These are phyloP conservation scores for Phytophthora tentaculata DNA, from an alignment of 352 stramenopile species.

Conservation along the genomic window DNA sequence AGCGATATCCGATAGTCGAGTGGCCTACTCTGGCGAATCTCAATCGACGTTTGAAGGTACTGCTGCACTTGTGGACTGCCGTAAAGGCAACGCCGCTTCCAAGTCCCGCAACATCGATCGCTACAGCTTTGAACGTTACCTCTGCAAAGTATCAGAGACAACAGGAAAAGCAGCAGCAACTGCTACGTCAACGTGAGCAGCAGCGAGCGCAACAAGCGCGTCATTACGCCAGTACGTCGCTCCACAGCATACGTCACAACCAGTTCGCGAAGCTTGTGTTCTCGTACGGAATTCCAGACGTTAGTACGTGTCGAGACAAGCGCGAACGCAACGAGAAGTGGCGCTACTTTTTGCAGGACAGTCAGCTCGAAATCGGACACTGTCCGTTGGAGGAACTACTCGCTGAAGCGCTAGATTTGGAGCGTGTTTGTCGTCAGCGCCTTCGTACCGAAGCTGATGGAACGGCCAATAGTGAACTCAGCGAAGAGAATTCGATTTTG, in stretches of 20 bases:
- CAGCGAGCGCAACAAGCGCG: slow-evolving; percentile 30
- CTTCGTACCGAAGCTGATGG: slow-evolving; percentile 16
- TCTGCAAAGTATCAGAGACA: slow-evolving; percentile 23
- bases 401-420: slow-evolving; percentile 64
- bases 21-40: slow-evolving; percentile 65
- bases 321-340: slow-evolving; percentile 73
- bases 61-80: slow-evolving; percentile 59
- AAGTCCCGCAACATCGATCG: slow-evolving; percentile 7
- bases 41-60: slow-evolving; percentile 56
- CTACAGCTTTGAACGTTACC: slow-evolving; percentile 12
- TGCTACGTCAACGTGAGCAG: slow-evolving; percentile 27
- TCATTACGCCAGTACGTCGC: slow-evolving; percentile 24
- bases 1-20: slow-evolving; percentile 11
- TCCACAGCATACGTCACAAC: slow-evolving; percentile 48
- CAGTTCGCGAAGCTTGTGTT: slow-evolving; percentile 85
- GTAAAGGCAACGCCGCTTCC: slow-evolving; percentile 20
- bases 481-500: slow-evolving; percentile 60
- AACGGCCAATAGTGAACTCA: slow-evolving; percentile 12
- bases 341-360: slow-evolving; percentile 78
- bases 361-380: slow-evolving; percentile 43
- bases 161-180: slow-evolving; percentile 26
- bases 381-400: slow-evolving; percentile 56
- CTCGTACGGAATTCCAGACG: slow-evolving; percentile 78
- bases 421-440: slow-evolving; percentile 62
- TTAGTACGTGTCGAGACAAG: slow-evolving; percentile 56